phyloP scores from a whole-genome alignment of 768 basidiomycete species.

The Trametes cubensis region DNA sequence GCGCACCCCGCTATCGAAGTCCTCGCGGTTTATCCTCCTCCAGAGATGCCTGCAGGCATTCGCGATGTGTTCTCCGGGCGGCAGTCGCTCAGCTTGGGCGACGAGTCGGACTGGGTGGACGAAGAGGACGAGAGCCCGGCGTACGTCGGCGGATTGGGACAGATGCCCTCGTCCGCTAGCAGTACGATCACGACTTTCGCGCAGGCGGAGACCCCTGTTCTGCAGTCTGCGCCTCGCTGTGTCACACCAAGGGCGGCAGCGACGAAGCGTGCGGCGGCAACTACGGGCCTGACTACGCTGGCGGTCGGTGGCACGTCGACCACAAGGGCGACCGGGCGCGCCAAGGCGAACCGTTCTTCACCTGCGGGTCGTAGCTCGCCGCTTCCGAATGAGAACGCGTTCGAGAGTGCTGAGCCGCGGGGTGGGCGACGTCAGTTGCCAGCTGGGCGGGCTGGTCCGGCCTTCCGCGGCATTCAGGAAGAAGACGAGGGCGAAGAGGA shows the following conservation, averaged over 20 bases:
- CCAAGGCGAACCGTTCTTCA: slow-evolving; percentile 51
- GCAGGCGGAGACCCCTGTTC: slow-evolving; percentile 25
- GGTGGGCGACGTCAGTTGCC: slow-evolving; percentile 72
- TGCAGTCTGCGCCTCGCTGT: slow-evolving; percentile 18
- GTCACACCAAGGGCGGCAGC: slow-evolving; percentile 7
- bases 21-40: slow-evolving; percentile 63
- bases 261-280: slow-evolving; percentile 24
- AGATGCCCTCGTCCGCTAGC: slow-evolving; percentile 43
- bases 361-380: slow-evolving; percentile 64
- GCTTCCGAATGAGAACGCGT: slow-evolving; percentile 52
- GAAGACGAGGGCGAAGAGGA: slow-evolving; percentile 89
- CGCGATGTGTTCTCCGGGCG: slow-evolving; percentile 83
- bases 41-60: slow-evolving; percentile 44
- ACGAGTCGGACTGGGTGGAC: slow-evolving; percentile 88
- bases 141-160: slow-evolving; percentile 81
- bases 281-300: slow-evolving; percentile 13
- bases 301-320: slow-evolving; percentile 9
- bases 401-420: slow-evolving; percentile 51
- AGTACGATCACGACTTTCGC: slow-evolving; percentile 18
- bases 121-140: slow-evolving; percentile 75
- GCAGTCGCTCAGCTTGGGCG: slow-evolving; percentile 59
- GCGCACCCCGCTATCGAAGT: slow-evolving; percentile 74
- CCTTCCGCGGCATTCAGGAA: slow-evolving; percentile 73
- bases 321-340: slow-evolving; percentile 17
- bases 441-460: slow-evolving; percentile 64